Conservation (phyloP, 2,329 filamentous ascomycete genomes). For the Pseudodiploospora longispora region DNA sequence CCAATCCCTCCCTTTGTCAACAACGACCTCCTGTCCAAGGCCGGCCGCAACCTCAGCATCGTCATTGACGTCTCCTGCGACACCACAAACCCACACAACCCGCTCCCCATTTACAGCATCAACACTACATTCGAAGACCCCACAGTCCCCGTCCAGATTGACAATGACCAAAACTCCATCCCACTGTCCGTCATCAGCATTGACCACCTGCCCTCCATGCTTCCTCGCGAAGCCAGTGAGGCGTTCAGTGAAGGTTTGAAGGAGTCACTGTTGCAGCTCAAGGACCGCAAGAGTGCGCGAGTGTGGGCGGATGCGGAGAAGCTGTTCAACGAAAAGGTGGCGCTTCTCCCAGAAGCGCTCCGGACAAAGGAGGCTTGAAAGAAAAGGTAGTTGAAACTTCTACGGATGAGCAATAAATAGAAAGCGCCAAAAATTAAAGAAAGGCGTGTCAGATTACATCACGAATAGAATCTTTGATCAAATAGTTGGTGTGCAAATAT, state of each 20-base stretch:
- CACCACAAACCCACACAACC: conserved; percentile 63
- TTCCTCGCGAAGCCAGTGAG: conserved; percentile 81
- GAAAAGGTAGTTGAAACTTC: neutral
- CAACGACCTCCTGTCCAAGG: conserved; percentile 51
- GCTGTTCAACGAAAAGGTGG: conserved; percentile 76
- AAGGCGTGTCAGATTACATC: too few species aligned
- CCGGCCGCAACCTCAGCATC: conserved; percentile 66
- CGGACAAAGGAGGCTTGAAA: conserved; percentile 3
- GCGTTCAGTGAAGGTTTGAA: conserved; percentile 73
- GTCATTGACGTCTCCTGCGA: conserved; percentile 75
- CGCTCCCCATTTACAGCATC: conserved; percentile 71
- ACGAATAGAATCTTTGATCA: too few species aligned
- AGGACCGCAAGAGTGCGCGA: conserved; percentile 60
- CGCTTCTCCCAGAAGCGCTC: conserved; percentile 45
- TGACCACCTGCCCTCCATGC: conserved; percentile 73
- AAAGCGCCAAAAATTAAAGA: too few species aligned
- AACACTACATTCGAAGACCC: conserved; percentile 84
- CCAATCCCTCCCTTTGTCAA: conserved; percentile 74
- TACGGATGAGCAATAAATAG: too few species aligned
- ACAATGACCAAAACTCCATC: conserved; percentile 33
- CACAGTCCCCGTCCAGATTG: conserved; percentile 59
- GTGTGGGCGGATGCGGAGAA: conserved; percentile 86
- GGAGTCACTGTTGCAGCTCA: conserved; percentile 68
- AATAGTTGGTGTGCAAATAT: too few species aligned
- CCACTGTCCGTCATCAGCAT: conserved; percentile 77